Base-by-base conservation (phyloP, 2,329 filamentous ascomycete genomes). In the Thielaviopsis euricoi region DNA sequence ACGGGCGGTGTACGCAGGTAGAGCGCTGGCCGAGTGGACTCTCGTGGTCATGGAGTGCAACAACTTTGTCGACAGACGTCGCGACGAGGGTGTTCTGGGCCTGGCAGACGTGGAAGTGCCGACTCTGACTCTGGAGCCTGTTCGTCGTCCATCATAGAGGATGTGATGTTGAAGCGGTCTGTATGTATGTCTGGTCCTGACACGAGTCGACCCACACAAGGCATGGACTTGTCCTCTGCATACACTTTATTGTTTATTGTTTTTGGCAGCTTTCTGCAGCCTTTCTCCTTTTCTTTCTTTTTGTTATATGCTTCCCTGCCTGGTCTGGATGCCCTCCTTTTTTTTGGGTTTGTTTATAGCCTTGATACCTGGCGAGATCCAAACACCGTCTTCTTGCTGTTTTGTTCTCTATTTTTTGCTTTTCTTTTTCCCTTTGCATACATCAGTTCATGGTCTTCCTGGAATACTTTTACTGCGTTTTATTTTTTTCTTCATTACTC, bases 1-100 rank as follows among this genome's bases (percentile, higher is more conserved):
- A 52, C 75, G 74, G 25, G 72, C 76, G 9, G 79, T 79, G 53
- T 86, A 91, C 67, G 74, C 79, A 2, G 87, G 87, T 1, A 77
- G 86, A 21, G 83, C 87, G 0, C 74, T 93, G 51, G 86, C 86
- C 0, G 87, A 93, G 68, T 93, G 87, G 87, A 75, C 77, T 21
- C 72, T 87, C 19, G 79, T 91, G 21, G 81, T 89, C 17, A 79
- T 80, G 58, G 87, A 93, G 67, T 88, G 83, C 71, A 88, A 90
- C 70, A 87, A 82, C 65, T 93, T 91, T 68, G 81, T 89, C 33
- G 86, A 91, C 60, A 76, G 87, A 52, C 78, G 87, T 57, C 82
- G 82, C 55, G 81, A 82, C 52, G 87, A 93, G 66, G 87, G 87
- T 51, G 79, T 89, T 10, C 75, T 79, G 1, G 73, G 74, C 0